These are phyloP conservation scores for Beauveria scarabaeidicola DNA, from an alignment of 2,329 filamentous ascomycete species.

Conservation along the genomic window DNA sequence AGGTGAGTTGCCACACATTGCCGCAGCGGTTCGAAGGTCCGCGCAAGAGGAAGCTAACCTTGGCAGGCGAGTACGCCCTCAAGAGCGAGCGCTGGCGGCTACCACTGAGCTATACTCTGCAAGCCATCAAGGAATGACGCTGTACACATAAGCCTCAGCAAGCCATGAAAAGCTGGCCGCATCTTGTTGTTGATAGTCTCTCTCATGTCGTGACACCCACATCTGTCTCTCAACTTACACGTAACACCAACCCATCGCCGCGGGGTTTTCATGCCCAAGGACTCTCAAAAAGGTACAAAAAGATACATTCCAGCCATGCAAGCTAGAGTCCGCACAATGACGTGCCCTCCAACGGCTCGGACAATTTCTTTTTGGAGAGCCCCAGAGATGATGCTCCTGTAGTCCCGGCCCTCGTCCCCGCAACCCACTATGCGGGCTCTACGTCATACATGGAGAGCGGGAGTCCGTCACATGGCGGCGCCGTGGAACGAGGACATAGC, in stretches of 20 bases:
- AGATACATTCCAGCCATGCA: not conserved
- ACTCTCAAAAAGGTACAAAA: not conserved
- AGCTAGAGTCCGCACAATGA: not conserved
- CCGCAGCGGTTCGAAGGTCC: too few species aligned
- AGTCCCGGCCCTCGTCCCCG: not conserved
- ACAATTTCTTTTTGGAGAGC: not conserved
- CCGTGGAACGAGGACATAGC: not conserved
- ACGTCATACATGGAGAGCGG: not conserved
- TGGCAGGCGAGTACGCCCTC: constrained; percentile 10
- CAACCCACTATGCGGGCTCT: not conserved
- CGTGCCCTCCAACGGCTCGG: not conserved
- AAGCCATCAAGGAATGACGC: constrained; percentile 11
- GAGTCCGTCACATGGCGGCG: not conserved
- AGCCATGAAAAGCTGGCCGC: too few species aligned
- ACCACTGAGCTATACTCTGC: constrained; percentile 13
- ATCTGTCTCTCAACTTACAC: not conserved
- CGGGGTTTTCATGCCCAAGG: not conserved
- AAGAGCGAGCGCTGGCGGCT: constrained; percentile 12
- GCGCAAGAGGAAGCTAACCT: not conserved
- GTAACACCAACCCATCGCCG: not conserved
- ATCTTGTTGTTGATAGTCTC: too few species aligned
- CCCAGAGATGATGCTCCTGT: not conserved
- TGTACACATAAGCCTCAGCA: not conserved
- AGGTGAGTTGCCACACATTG: constrained; percentile 5
- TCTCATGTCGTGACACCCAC: not conserved